Evolutionary conservation across 2,329 filamentous ascomycete species (phyloP).

Genomic region (Eutypella sp.): DNA sequence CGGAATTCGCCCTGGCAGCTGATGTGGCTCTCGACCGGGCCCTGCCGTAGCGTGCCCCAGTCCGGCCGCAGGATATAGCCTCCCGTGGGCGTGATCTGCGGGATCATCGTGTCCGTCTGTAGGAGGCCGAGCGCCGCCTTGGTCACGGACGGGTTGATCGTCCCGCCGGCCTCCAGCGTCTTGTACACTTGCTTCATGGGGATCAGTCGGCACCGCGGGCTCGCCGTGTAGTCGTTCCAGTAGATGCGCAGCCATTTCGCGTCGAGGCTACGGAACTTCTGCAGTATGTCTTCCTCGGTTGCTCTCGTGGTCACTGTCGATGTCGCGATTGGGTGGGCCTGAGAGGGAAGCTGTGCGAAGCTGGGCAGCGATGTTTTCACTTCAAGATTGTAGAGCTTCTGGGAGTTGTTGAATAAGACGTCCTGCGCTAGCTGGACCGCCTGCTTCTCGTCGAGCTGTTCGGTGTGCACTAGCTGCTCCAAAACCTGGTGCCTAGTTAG

Average conservation of each 20-base stretch:
- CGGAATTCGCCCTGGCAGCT: conserved; percentile 65
- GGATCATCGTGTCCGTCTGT: conserved; percentile 58
- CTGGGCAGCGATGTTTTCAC: conserved; percentile 32
- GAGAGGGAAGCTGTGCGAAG: conserved; percentile 20
- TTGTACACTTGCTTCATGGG: conserved; percentile 54
- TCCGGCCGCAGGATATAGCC: conserved; percentile 65
- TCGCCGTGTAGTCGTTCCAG: conserved; percentile 76
- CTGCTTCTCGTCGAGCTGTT: conserved; percentile 55
- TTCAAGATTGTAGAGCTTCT: conserved; percentile 64
- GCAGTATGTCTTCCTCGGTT: conserved; percentile 25
- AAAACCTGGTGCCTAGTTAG: conserved; percentile 42
- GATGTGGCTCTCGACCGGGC: conserved; percentile 55
- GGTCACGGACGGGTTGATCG: conserved; percentile 54
- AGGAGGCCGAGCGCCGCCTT: conserved; percentile 61
- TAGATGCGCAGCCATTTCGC: conserved; percentile 67
- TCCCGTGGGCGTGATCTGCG: conserved; percentile 52
- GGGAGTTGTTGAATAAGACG: conserved; percentile 73
- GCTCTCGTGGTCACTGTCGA: conserved; percentile 29
- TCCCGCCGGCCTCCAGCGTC: conserved; percentile 39
- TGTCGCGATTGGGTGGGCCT: background rate
- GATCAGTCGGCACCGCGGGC: conserved; percentile 60
- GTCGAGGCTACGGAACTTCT: conserved; percentile 26
- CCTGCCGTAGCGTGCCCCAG: conserved; percentile 53
- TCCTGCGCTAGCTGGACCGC: conserved; percentile 61
- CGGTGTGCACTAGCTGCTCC: conserved; percentile 59